A percentile compares a stretch with the other conserved stretches of the same genome.
phyloP scores from a whole-genome alignment of 208 protist genomes.

The Trypanosoma grayi region DNA sequence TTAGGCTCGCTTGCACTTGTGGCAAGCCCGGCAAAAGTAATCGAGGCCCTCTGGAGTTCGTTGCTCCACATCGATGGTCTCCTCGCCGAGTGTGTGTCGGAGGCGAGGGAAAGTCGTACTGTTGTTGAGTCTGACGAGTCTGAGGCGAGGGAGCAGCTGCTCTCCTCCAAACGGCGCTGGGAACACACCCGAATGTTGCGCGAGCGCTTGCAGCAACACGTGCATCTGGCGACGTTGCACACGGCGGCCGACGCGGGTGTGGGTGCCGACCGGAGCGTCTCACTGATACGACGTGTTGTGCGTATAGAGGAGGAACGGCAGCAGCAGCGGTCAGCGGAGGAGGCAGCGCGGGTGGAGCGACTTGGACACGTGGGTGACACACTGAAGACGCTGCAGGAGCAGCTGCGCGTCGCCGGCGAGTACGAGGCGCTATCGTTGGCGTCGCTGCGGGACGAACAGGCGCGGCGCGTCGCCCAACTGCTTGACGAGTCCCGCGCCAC shows the following conservation, averaged over 20 bases:
- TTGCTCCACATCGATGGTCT: slow-evolving; percentile 10
- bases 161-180: slow-evolving; percentile 2
- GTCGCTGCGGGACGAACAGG: background rate
- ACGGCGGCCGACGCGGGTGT: background rate
- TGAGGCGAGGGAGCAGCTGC: background rate
- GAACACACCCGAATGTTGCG: background rate
- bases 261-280: background rate
- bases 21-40: slow-evolving; percentile 4
- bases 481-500: background rate
- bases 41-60: background rate
- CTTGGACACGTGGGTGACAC: background rate
- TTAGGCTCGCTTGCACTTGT: slow-evolving; percentile 12
- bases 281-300: background rate
- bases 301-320: slow-evolving; percentile 2
- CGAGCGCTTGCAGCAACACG: background rate
- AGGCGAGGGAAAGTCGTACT: background rate
- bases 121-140: background rate
- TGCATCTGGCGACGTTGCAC: slow-evolving; percentile 9
- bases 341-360: background rate
- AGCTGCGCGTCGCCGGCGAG: slow-evolving; percentile 5
- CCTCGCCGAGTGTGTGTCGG: background rate
- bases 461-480: background rate
- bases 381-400: slow-evolving; percentile 8
- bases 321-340: background rate
- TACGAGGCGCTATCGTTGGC: background rate